Evolutionary conservation across 2,329 filamentous ascomycete genomes (phyloP).

Genomic region (Blastomyces parvus): DNA sequence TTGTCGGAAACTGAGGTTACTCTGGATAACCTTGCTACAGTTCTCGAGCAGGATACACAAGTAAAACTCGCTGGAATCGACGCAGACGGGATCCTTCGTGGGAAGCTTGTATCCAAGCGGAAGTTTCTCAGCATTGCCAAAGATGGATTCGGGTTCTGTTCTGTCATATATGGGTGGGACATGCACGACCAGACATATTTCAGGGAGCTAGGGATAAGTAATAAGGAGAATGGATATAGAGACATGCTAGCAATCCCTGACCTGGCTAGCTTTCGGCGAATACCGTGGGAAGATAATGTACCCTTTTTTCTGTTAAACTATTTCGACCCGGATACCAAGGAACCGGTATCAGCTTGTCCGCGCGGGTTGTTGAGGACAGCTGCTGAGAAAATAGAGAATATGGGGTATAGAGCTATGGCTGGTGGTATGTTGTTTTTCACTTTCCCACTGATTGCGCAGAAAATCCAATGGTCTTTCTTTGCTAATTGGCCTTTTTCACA

Average conservation of each 20-base stretch:
- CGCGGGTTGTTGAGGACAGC: conserved; percentile 62
- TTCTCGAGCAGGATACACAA: conserved; percentile 62
- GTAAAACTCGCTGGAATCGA: conserved; percentile 86
- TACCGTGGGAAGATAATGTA: conserved; percentile 82
- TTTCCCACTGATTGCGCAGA: neutral
- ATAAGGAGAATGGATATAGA: conserved; percentile 80
- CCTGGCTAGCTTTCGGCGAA: conserved; percentile 64
- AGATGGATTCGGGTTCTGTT: conserved; percentile 85
- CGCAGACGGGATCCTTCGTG: conserved; percentile 75
- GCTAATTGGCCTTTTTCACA: conserved; percentile 32
- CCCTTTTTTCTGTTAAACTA: conserved; percentile 82
- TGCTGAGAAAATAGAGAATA: conserved; percentile 55
- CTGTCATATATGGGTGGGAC: conserved; percentile 91
- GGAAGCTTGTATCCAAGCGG: conserved; percentile 84
- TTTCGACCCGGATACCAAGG: conserved; percentile 64
- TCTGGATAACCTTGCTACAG: conserved; percentile 51
- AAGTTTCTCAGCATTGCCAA: conserved; percentile 81
- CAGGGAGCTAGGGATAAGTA: conserved; percentile 74
- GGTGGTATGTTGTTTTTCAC: conserved; percentile 54
- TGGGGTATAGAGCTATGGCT: conserved; percentile 76
- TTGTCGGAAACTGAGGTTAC: conserved; percentile 32
- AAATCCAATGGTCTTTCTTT: conserved; percentile 5
- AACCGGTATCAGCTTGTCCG: conserved; percentile 67
- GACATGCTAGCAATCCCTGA: conserved; percentile 79
- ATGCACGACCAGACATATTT: conserved; percentile 92